phyloP scores from a whole-genome alignment of 2,329 filamentous ascomycete genomes.

The Xylaria arbuscula region DNA sequence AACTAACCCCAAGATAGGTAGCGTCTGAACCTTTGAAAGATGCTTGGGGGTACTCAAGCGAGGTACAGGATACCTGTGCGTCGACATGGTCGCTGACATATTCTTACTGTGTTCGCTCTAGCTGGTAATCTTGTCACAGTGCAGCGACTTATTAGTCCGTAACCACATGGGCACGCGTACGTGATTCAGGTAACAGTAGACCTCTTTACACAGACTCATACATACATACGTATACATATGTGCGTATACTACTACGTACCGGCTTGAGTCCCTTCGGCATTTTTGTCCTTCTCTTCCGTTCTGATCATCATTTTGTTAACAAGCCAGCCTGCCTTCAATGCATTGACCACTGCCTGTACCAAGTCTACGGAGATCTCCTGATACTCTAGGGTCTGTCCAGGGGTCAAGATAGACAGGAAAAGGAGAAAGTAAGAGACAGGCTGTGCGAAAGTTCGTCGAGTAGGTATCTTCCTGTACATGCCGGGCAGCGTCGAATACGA shows the following conservation, averaged over 20 bases:
- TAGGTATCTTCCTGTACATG: not conserved
- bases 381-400: not conserved
- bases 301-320: slow-evolving; percentile 29
- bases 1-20: slow-evolving; percentile 27
- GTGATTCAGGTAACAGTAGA: slow-evolving; percentile 3
- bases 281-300: slow-evolving; percentile 18
- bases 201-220: not conserved
- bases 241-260: not conserved
- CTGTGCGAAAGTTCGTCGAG: not conserved
- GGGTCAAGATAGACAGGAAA: not conserved
- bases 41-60: slow-evolving; percentile 6
- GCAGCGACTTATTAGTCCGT: slow-evolving; percentile 1
- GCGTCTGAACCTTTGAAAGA: slow-evolving; percentile 12
- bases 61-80: not conserved
- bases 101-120: slow-evolving; percentile 30
- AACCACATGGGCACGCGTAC: not conserved
- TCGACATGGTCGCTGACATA: not conserved
- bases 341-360: not conserved
- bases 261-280: slow-evolving; percentile 23
- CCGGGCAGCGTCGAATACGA: not conserved
- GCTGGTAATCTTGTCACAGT: slow-evolving; percentile 23
- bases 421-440: not conserved
- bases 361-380: not conserved
- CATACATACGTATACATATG: too few relatives aligned
- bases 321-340: slow-evolving; percentile 1